These are phyloP conservation scores for Mucor velutinosus DNA, from an alignment of 371 early-diverging fungal species.

Conservation along the genomic window DNA sequence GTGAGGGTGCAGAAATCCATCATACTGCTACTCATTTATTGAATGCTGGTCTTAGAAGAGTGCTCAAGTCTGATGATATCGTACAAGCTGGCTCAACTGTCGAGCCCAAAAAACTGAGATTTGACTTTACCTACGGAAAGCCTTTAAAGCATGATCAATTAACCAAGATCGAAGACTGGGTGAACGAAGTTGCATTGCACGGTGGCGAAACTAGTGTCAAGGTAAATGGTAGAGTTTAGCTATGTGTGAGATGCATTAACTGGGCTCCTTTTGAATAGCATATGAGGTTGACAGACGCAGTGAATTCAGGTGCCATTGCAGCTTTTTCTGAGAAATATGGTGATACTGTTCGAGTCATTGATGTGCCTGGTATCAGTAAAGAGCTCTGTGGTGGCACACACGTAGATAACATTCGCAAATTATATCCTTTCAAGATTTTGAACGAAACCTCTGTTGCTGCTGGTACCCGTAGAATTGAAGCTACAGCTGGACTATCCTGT, in stretches of 20 bases:
- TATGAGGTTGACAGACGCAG: constrained; percentile 64
- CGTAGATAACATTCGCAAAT: constrained; percentile 55
- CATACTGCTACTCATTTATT: constrained; percentile 83
- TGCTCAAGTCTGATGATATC: constrained; percentile 57
- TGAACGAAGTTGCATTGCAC: constrained; percentile 57
- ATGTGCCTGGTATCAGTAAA: constrained; percentile 61
- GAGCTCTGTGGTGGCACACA: constrained; percentile 85
- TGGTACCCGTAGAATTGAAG: constrained; percentile 80
- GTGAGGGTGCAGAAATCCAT: constrained; percentile 69
- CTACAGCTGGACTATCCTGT: constrained; percentile 67
- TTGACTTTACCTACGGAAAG: constrained; percentile 74
- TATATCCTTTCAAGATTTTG: constrained; percentile 75
- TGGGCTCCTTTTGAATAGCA: constrained; percentile 22
- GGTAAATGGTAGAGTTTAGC: constrained; percentile 11
- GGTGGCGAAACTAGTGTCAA: constrained; percentile 48
- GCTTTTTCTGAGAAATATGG: constrained; percentile 73
- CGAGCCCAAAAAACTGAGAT: constrained; percentile 63
- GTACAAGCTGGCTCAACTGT: constrained; percentile 79
- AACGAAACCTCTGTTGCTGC: constrained; percentile 74
- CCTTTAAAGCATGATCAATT: constrained; percentile 56
- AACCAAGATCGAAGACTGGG: constrained; percentile 57
- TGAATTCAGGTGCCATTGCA: constrained; percentile 65
- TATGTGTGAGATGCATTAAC: not conserved
- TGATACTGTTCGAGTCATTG: constrained; percentile 65
- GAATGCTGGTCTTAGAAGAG: constrained; percentile 67